A percentile compares a stretch with the other conserved stretches of the same genome.
phyloP scores from a whole-genome alignment of 257 asterid species.

The Paraleonurus japonicus region DNA sequence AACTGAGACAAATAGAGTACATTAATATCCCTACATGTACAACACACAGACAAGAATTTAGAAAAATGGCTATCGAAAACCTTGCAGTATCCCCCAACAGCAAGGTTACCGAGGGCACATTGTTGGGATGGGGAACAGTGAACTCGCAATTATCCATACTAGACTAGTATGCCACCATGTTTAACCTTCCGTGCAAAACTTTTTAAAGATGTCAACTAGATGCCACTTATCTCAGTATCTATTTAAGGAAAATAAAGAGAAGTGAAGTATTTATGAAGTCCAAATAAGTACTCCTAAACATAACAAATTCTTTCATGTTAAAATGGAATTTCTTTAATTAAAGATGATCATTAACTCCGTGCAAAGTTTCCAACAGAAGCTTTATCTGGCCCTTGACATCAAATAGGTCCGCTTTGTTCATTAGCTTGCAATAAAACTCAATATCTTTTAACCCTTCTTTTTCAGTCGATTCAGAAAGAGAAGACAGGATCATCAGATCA shows the following conservation, averaged over 20 bases:
- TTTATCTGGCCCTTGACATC: slow-evolving; percentile 1
- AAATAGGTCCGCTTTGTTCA: background rate
- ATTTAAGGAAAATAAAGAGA: background rate
- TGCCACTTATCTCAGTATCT: background rate
- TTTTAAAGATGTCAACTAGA: background rate
- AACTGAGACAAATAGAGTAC: background rate
- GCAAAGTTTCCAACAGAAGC: background rate
- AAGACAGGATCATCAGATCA: background rate
- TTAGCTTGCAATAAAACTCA: background rate
- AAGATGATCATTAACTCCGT: background rate
- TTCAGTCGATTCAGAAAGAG: background rate
- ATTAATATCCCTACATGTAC: background rate
- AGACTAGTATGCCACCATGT: background rate
- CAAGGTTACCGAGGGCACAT: background rate
- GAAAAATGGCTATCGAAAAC: background rate
- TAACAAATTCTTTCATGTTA: background rate
- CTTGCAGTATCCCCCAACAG: background rate
- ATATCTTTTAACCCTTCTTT: background rate
- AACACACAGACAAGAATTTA: background rate
- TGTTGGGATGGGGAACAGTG: background rate
- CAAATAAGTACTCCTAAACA: background rate
- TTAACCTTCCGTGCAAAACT: background rate
- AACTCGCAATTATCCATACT: background rate
- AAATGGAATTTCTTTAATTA: background rate
- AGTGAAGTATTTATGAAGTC: background rate